Evolutionary conservation across 495 filamentous ascomycete genomes (phyloP), one percentile per base, ranked within the genome.

Genomic region (Aspergillus cavernicola): DNA sequence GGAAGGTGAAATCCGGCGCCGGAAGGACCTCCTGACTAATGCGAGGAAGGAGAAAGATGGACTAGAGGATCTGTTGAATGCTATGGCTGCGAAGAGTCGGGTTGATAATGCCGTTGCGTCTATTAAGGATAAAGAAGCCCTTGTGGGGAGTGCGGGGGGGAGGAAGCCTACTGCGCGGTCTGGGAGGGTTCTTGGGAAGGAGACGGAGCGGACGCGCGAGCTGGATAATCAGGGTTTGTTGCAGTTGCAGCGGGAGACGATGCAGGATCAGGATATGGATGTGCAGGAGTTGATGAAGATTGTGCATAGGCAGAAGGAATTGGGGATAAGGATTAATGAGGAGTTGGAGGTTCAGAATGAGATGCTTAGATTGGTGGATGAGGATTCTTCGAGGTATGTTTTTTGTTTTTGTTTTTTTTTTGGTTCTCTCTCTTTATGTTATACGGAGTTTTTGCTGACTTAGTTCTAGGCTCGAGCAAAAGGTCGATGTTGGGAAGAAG

Each of bases 181-280:
- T 6, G 82, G 89, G 5, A 67, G 92, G 19, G 88, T 96, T 4
- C 75, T 97, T 6, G 95, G 95, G 0, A 85, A 86, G 39, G 93
- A 99, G 69, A 97, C 89, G 36, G 88, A 90, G 52, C 76, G 80
- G 52, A 97, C 93, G 39, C 73, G 92, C 33, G 91, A 96, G 71
- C 70, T 93, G 51, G 93, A 96, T 64, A 99, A 99, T 62, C 71
- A 82, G 26, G 93, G 92, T 0, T 87, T 99, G 35, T 55, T 97
- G 64, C 85, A 91, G 76, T 66, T 97, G 63, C 91, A 97, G 67
- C 72, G 79, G 53, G 83, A 92, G 66, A 80, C 86, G 65, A 95
- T 97, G 83, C 50, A 80, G 33, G 84, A 92, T 58, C 93, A 99
- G 68, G 93, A 99, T 59, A 66, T 83, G 65, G 84, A 86, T 56